Base-by-base conservation (phyloP, 163 green algal genomes). In the Chloromonas sp. region DNA sequence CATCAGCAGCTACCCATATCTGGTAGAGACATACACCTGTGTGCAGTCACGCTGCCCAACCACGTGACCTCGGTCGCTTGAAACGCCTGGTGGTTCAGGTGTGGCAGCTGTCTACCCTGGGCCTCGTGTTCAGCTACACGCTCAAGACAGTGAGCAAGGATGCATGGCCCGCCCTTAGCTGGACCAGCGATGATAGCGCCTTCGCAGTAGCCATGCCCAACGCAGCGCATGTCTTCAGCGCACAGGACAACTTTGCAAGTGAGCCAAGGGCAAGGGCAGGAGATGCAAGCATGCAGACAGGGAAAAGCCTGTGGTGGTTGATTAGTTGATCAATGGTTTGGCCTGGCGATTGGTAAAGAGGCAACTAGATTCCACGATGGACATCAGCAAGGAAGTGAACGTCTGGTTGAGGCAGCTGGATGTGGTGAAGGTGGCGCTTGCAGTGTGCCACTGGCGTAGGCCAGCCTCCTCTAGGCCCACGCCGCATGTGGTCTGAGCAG, bases 191-290 rank as follows among this genome's bases (percentile, higher is more conserved):
- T 61, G 95, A 96, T 71, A 66, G 57, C 3, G 58, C 90, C 0
- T 89, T 92, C 0, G 82, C 89, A 58, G 87, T 96, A 78, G 79
- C 87, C 66, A 94, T 98, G 5, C 94, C 89, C 79, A 98, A 97
- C 87, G 95, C 94, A 14, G 86, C 98, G 71, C 95, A 98, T 70
- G 87, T 95, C n/a, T 98, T 97, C 89, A 87, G 86, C 60, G 60
- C 84, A 14, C 79, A 58, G 0, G 87, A 93, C 70, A 85, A 83
- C 57, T 94, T 92, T 83, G 87, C 84, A 60, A 59, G 91, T 92
- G 84, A 60, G 86, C 60, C 60, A 60, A 14, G n/a, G 14, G 14
- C 0, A 36, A 3, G 2, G 58, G 71, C 14, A 60, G 71, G 0
- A 70, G 1, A 59, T 74, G 58, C 5, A 15, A 1, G 61, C 5